phyloP scores from a whole-genome alignment of 176 grass and related monocot genomes.

The Juncus inflexus region DNA sequence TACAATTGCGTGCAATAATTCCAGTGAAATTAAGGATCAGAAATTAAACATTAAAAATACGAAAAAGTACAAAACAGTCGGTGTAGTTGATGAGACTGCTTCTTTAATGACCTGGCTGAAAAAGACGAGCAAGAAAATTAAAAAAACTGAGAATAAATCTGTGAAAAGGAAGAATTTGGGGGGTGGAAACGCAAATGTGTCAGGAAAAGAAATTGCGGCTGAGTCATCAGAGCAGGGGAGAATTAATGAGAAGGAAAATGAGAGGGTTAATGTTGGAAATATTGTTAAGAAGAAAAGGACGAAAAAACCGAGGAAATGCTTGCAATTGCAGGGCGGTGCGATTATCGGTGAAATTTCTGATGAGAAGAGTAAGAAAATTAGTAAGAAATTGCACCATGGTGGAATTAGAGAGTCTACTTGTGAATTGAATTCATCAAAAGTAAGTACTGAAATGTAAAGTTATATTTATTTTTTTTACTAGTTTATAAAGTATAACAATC shows the following conservation, averaged over 20 bases:
- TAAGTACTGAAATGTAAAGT: no score
- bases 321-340: neutral
- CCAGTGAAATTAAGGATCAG: neutral
- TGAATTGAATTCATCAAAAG: no score
- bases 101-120: constrained; percentile 60
- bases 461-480: no score
- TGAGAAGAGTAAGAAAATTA: constrained; percentile 8
- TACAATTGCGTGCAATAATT: neutral
- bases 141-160: constrained; percentile 31
- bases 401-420: constrained; percentile 10
- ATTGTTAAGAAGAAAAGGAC: constrained; percentile 35
- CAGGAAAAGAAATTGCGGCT: constrained; percentile 13
- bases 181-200: constrained; percentile 32
- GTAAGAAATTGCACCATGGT: constrained; percentile 1
- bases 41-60: constrained; percentile 23
- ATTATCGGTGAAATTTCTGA: neutral
- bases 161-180: constrained; percentile 31
- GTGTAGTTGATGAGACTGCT: constrained; percentile 46
- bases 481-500: no score
- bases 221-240: neutral
- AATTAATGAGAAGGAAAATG: constrained; percentile 7
- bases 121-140: constrained; percentile 45
- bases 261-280: neutral
- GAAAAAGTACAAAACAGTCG: constrained; percentile 33
- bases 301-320: constrained; percentile 16